phyloP scores from a whole-genome alignment of 331 rosid genomes.

The Spiraea crenata region DNA sequence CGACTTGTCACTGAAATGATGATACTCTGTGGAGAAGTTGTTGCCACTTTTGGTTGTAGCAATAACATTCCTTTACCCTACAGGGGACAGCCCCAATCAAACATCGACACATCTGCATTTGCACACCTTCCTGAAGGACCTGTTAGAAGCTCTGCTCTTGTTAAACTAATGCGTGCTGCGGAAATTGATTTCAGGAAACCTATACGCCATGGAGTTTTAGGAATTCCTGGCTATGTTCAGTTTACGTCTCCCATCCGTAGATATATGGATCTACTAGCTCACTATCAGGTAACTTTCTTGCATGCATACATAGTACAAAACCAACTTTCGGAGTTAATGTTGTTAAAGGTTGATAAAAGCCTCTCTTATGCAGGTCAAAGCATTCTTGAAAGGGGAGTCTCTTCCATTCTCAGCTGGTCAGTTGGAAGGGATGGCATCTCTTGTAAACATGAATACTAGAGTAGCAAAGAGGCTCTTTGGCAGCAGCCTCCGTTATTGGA shows the following conservation, averaged over 20 bases:
- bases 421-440: constrained; percentile 79
- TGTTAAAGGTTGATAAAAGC: not conserved
- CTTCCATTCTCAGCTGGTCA: constrained; percentile 73
- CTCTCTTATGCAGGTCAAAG: constrained; percentile 57
- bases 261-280: constrained; percentile 94
- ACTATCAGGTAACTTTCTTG: constrained; percentile 68
- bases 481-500: constrained; percentile 88
- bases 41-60: constrained; percentile 70
- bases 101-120: constrained; percentile 69
- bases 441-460: constrained; percentile 56
- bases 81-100: constrained; percentile 97
- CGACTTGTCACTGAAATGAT: constrained; percentile 95
- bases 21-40: constrained; percentile 94
- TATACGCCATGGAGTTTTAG: constrained; percentile 80
- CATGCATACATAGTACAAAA: constrained; percentile 12
- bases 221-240: constrained; percentile 91
- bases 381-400: constrained; percentile 74
- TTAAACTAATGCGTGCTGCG: constrained; percentile 91
- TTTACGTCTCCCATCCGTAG: constrained; percentile 98
- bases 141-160: constrained; percentile 83
- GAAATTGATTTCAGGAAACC: constrained; percentile 98
- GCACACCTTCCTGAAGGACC: constrained; percentile 98
- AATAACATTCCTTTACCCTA: constrained; percentile 86
- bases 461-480: constrained; percentile 63
- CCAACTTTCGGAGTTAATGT: not conserved